These are phyloP conservation scores for Ogataea nonfermentans DNA, from an alignment of 805 yeast genomes.

Conservation along the genomic window DNA sequence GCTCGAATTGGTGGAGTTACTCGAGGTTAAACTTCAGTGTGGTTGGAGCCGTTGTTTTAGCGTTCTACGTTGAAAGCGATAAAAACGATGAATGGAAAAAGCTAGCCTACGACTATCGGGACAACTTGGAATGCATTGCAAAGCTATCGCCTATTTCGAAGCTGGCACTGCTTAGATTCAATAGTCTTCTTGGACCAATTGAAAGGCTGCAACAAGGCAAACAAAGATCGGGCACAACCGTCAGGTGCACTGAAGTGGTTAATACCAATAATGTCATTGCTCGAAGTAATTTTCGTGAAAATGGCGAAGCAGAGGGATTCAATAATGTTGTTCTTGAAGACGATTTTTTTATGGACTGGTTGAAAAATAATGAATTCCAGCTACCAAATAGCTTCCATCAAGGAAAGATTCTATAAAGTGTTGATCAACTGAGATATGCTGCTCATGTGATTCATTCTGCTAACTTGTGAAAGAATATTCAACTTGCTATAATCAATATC, in stretches of 20 bases:
- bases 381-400: background rate
- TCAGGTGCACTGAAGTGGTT: background rate
- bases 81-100: slow-evolving; percentile 9
- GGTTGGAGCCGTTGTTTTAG: slow-evolving; percentile 7
- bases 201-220: background rate
- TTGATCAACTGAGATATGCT: no score
- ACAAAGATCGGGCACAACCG: background rate
- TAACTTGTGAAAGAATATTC: no score
- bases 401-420: no score
- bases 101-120: slow-evolving; percentile 1
- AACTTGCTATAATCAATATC: no score
- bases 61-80: slow-evolving; percentile 7
- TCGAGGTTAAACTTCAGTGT: slow-evolving; percentile 9
- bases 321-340: slow-evolving; percentile 1
- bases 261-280: background rate
- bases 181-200: slow-evolving; percentile 2
- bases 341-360: slow-evolving; percentile 11
- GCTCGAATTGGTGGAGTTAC: slow-evolving; percentile 13
- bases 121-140: slow-evolving; percentile 1
- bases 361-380: slow-evolving; percentile 8
- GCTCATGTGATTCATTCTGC: no score
- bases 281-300: background rate
- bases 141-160: slow-evolving; percentile 2
- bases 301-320: slow-evolving; percentile 5
- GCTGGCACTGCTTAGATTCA: slow-evolving; percentile 8